Evolutionary conservation across 305 asterid genomes (phyloP).

Genomic region (Rubia balearica): DNA sequence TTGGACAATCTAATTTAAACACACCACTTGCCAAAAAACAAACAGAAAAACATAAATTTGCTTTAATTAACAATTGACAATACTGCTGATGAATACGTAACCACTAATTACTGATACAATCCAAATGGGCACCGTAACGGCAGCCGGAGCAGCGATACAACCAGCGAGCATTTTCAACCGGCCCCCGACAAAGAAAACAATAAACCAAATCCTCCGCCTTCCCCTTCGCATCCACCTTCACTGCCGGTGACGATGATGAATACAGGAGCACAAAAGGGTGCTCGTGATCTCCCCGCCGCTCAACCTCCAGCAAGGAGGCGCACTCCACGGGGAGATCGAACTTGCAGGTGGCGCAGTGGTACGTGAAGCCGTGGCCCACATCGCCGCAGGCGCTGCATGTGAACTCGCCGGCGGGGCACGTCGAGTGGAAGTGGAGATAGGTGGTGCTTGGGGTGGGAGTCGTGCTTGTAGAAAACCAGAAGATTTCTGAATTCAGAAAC

Average conservation of each 20-base stretch:
- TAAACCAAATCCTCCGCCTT: not conserved
- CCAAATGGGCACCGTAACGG: conserved; percentile 22
- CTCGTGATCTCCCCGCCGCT: conserved; percentile 18
- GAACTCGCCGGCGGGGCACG: conserved; percentile 36
- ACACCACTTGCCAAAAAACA: not conserved
- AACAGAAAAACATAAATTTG: not conserved
- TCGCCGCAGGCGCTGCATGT: conserved; percentile 44
- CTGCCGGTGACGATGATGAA: not conserved
- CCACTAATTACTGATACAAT: conserved; percentile 11
- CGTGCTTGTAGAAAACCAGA: too few species aligned
- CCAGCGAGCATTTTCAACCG: conserved; percentile 20
- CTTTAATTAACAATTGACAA: not conserved
- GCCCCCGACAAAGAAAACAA: conserved; percentile 21
- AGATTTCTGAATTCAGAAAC: too few species aligned
- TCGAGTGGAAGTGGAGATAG: conserved; percentile 29
- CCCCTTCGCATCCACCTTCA: not conserved
- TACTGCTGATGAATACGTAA: not conserved
- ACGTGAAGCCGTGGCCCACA: conserved; percentile 45
- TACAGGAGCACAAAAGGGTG: conserved; percentile 13
- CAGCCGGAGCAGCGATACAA: conserved; percentile 24
- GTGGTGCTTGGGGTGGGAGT: conserved; percentile 41
- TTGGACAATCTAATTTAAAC: too few species aligned
- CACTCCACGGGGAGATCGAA: conserved; percentile 56
- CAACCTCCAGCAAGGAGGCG: conserved; percentile 44
- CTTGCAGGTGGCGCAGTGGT: conserved; percentile 40